phyloP scores from a whole-genome alignment of 495 filamentous ascomycete genomes.

The Talaromyces thailandensis region DNA sequence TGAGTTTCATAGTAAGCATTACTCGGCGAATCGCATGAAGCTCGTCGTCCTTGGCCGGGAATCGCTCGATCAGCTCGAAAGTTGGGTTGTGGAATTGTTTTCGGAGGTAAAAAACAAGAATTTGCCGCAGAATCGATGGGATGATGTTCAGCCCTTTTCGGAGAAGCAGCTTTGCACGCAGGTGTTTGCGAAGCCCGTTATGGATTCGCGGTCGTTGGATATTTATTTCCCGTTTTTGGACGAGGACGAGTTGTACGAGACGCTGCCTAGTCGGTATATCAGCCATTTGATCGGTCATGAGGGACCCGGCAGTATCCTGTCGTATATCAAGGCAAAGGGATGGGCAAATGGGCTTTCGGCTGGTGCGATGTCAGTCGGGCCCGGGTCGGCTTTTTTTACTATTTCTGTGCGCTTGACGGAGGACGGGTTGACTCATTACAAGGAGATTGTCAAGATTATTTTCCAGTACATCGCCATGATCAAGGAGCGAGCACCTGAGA shows the following conservation, averaged over 20 bases:
- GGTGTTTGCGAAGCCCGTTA: conserved; percentile 91
- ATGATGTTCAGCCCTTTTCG: conserved; percentile 58
- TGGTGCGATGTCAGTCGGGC: conserved; percentile 66
- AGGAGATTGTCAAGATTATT: conserved; percentile 75
- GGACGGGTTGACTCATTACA: conserved; percentile 75
- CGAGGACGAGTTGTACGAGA: conserved; percentile 73
- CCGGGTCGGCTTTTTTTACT: conserved; percentile 77
- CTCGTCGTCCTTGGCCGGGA: conserved; percentile 85
- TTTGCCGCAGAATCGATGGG: conserved; percentile 74
- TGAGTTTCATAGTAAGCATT: conserved; percentile 80
- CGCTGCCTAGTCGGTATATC: conserved; percentile 82
- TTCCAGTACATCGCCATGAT: conserved; percentile 95
- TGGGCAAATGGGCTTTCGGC: conserved; percentile 87
- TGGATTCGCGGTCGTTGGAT: conserved; percentile 80
- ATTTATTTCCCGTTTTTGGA: conserved; percentile 85
- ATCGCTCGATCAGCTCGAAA: conserved; percentile 76
- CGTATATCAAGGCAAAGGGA: conserved; percentile 89
- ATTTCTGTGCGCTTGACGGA: conserved; percentile 75
- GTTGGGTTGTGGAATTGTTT: conserved; percentile 85
- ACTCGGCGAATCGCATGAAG: conserved; percentile 96
- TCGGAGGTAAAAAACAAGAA: conserved; percentile 77
- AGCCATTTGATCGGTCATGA: conserved; percentile 95
- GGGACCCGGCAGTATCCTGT: conserved; percentile 90
- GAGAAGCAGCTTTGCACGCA: conserved; percentile 64
- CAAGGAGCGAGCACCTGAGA: conserved; percentile 66